Evolutionary conservation across 2,329 filamentous ascomycete genomes (phyloP).

Genomic region (Talaromyces sp.): DNA sequence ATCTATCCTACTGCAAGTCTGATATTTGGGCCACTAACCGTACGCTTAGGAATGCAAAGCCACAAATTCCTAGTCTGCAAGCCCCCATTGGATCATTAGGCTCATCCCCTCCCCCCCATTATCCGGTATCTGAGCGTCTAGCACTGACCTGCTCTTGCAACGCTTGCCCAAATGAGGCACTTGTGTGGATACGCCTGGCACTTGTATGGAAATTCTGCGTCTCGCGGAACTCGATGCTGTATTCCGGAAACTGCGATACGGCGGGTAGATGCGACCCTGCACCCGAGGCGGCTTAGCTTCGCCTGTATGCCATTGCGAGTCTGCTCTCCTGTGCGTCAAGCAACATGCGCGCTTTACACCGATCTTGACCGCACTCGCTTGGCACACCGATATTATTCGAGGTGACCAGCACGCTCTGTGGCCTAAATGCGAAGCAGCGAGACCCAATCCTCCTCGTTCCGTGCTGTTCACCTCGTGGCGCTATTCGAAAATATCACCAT

Average conservation of each 20-base stretch:
- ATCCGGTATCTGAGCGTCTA: conserved; percentile 5
- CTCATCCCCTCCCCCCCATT: not conserved
- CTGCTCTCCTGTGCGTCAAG: conserved; percentile 3
- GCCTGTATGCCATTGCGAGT: not conserved
- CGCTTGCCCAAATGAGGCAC: not conserved
- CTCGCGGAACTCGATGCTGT: conserved; percentile 6
- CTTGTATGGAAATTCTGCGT: not conserved
- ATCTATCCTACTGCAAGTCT: conserved; percentile 11
- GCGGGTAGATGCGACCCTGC: conserved; percentile 2
- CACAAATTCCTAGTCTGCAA: conserved; percentile 3
- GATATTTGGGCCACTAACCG: conserved; percentile 8
- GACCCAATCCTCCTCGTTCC: conserved; percentile 2
- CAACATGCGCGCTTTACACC: conserved; percentile 1
- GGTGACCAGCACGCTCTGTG: not conserved
- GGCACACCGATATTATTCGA: not conserved
- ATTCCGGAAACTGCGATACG: conserved; percentile 5
- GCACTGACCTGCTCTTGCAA: not conserved
- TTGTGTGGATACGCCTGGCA: not conserved
- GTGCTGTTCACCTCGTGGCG: not conserved
- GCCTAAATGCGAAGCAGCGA: not conserved
- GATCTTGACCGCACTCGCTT: not conserved
- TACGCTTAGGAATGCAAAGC: conserved; percentile 10
- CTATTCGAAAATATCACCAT: not conserved
- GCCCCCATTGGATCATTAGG: conserved; percentile 2
- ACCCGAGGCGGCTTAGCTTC: not conserved